Base-by-base conservation (phyloP, 1,284 basidiomycete genomes). In the Agroathelia rolfsii region DNA sequence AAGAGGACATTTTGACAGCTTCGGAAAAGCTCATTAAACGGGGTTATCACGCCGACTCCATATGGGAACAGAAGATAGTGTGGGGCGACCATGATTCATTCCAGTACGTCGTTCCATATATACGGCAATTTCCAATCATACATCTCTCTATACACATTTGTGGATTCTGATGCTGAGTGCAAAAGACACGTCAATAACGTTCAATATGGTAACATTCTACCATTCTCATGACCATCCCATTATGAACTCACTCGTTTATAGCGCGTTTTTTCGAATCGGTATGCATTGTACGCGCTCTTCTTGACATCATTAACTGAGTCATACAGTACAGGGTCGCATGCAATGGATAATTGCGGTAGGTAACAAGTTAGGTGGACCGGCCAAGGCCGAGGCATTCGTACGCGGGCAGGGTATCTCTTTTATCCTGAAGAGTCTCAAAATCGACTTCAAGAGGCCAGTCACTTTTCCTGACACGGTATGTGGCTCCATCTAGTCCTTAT, bases 31-130 rank as follows among this genome's bases (percentile, higher is more conserved):
- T 82, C 13, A 43, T 51, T 0, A 59, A 58, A 16, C 55, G 62
- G 6, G 76, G 78, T 0, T 74, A 69, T 38, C 75, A 81, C 44
- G 61, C 68, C 4, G 42, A 49, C 22, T 78, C 74, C 12, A 72
- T 83, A 39, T 81, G 72, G 72, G 76, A 80, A 47, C 80, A 84
- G 49, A 58, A 53, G 12, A 66, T 85, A 9, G 71, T 67, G 1
- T 84, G 81, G 81, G 81, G 81, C 30, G 74, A 84, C 45, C 72
- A 77, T 24, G 82, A 85, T 47, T 59, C 79, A 0, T 82, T 84
- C 48, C 72, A 75, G 80, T 80, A 47, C 30, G 74, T 53, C 11
- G 9, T 15, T 14, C 3, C n/a, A 21, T 24, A 24, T 17, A 9
- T 23, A 23, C 13, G 12, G 15, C 10, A n/a, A 4, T n/a, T 18